Evolutionary conservation across 257 asterid species (phyloP), one percentile per base, ranked within the genome.

Genomic region (Mitragyna speciosa): DNA sequence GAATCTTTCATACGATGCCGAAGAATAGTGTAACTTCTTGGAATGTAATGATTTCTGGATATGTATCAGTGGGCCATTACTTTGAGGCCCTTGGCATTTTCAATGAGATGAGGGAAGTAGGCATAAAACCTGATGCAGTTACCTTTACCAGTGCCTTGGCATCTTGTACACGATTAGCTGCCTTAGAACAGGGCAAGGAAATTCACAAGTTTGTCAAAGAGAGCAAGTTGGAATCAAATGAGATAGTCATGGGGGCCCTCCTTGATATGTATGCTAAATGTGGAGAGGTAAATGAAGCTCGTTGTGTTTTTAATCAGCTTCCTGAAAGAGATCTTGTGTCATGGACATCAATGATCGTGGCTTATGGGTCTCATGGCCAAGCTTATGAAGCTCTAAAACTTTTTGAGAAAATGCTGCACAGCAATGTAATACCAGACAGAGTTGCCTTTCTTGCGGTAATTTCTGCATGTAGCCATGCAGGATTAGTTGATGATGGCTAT

Each of bases 211-310:
- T 67, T 81, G 82, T 91, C 26, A 79, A 19, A 41, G 85, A 85
- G 51, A 76, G 47, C 68, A 81, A 81, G 82, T 76, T 91, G 72
- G 89, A 79, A 79, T 81, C 95, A 15, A 89, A 87, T 69, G 88
- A 85, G 79, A 85, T 92, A 61, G 87, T 93, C 63, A 87, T 91
- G 92, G 97, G 95, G 49, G 92, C 97, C 54, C 86, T 93, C 70
- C 91, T 93, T 24, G 96, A 93, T 82, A 93, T 93, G 98, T 93
- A 93, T 79, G 94, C 97, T 59, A 91, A 93, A 77, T 90, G 98
- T 54, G 97, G 98, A 61, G 96, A 90, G 59, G 90, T 93, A 45
- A 66, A 81, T 59, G 94, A 93, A 83, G 96, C 98, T 73, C 86
- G 67, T 54, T 47, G 15, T 45, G 89, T 93, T 71, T 90, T 93